Conservation (phyloP, 257 asterid genomes). For the Solanum pennellii region DNA sequence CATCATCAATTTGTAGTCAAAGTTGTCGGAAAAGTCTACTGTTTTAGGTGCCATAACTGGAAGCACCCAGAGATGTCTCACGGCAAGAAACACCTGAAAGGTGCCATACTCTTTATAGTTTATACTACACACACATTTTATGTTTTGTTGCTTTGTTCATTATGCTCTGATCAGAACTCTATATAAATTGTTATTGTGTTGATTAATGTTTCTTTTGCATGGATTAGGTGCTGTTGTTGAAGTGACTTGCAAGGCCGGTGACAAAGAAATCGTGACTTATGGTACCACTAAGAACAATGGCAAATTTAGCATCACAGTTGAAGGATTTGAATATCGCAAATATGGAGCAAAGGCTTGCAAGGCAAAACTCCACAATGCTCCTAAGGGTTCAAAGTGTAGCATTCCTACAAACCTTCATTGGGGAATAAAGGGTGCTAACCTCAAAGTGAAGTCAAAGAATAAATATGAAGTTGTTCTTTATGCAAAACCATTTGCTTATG, state of each 20-base stretch:
- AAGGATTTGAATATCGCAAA: conserved; percentile 13
- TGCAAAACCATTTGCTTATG: conserved; percentile 20
- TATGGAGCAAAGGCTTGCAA: conserved; percentile 22
- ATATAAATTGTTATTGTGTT: neutral
- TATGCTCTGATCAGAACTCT: neutral
- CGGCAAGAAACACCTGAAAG: conserved; percentile 14
- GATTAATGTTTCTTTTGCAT: neutral
- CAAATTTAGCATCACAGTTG: conserved; percentile 5
- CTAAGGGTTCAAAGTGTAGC: conserved; percentile 11
- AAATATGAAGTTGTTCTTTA: conserved; percentile 14
- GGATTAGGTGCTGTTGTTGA: conserved; percentile 14
- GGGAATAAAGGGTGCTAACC: conserved; percentile 16
- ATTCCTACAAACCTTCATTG: conserved; percentile 9
- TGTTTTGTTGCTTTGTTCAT: neutral
- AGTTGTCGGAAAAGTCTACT: conserved; percentile 14
- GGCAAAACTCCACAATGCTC: conserved; percentile 18
- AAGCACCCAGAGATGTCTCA: conserved; percentile 11
- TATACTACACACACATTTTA: neutral
- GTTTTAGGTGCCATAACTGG: conserved; percentile 13
- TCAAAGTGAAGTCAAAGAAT: conserved; percentile 15
- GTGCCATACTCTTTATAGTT: neutral
- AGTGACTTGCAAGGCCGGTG: conserved; percentile 16
- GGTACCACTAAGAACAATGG: conserved; percentile 21
- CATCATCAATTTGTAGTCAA: neutral
- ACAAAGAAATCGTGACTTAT: conserved; percentile 7